phyloP scores from a whole-genome alignment of 192 early-diverging fungal genomes.

The Mortierella hygrophila region DNA sequence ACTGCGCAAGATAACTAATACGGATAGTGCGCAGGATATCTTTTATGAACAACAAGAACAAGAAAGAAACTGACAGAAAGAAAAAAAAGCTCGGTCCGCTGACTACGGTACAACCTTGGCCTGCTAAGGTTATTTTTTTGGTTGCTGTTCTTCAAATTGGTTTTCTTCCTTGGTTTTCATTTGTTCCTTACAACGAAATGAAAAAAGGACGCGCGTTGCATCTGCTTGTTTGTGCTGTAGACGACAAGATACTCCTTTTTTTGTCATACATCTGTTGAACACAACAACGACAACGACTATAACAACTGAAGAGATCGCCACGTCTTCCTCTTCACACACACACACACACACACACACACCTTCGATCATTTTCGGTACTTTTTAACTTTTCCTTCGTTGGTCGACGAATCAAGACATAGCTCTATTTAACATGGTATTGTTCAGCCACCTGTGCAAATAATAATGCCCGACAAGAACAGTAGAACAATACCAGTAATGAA shows the following conservation, averaged over 20 bases:
- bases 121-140: too few relatives aligned
- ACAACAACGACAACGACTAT: not conserved
- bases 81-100: too few relatives aligned
- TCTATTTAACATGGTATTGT: not conserved
- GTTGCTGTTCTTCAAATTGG: not conserved
- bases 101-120: too few relatives aligned
- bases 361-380: not conserved
- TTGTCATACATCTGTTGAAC: not conserved
- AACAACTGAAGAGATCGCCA: not conserved
- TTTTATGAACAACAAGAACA: too few relatives aligned
- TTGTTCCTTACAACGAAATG: not conserved
- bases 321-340: not conserved
- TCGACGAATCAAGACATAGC: not conserved
- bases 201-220: slow-evolving; percentile 8
- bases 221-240: not conserved
- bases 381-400: too few relatives aligned
- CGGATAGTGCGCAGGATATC: too few relatives aligned
- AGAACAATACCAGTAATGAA: too few relatives aligned
- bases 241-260: not conserved
- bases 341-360: too few relatives aligned
- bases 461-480: too few relatives aligned
- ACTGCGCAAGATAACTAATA: too few relatives aligned
- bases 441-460: not conserved
- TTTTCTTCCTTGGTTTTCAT: not conserved
- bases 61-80: too few relatives aligned